phyloP scores from a whole-genome alignment of 1,139 yeast species.

The Nakaseomyces nivariensis region DNA sequence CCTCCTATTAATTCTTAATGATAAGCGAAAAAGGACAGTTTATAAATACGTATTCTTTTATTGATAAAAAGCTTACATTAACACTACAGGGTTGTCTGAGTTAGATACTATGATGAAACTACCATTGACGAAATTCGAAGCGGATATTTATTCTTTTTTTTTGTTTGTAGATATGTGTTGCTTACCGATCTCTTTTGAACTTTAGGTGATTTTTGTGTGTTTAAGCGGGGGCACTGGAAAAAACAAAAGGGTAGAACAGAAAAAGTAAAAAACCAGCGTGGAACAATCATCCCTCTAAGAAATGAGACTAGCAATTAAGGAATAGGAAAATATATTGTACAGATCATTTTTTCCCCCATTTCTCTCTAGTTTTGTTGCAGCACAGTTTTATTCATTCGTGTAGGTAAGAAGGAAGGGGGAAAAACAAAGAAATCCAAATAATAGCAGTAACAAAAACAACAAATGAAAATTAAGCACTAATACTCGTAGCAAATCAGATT shows the following conservation, averaged over 20 bases:
- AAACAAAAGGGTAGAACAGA: not conserved
- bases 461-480: no score
- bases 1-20: not conserved
- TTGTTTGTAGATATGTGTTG: no score
- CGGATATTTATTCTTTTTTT: no score
- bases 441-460: no score
- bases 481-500: not conserved
- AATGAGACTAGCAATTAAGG: not conserved
- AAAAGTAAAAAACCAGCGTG: not conserved
- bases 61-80: not conserved
- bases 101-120: not conserved
- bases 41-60: not conserved
- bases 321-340: not conserved
- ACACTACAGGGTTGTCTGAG: not conserved
- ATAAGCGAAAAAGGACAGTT: not conserved
- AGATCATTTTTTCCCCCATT: not conserved
- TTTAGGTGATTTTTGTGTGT: no score
- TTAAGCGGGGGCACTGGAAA: no score
- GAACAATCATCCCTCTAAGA: not conserved
- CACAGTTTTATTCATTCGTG: no score
- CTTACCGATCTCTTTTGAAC: no score
- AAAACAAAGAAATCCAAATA: no score
- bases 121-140: no score
- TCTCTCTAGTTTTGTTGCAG: no score
- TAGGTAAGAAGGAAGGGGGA: no score